Percentiles rank a stretch among this genome's conserved stretches.
Conservation (phyloP, 2,329 filamentous ascomycete species). For the Aspergillus thermomutatus region DNA sequence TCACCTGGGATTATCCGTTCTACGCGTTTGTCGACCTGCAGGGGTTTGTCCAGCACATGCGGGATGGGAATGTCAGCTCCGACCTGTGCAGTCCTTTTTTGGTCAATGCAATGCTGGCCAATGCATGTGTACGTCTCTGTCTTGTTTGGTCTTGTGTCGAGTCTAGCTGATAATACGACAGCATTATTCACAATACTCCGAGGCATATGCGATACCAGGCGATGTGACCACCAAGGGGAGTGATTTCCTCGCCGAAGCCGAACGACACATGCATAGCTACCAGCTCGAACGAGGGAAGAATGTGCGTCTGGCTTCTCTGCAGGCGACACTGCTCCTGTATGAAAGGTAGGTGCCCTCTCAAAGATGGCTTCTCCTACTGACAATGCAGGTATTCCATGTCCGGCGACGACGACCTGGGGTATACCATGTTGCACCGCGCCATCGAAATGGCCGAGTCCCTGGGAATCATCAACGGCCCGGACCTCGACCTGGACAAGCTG, state of each 20-base stretch:
- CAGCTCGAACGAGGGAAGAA: conserved; percentile 10
- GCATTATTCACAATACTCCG: conserved; percentile 28
- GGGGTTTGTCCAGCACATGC: conserved; percentile 59
- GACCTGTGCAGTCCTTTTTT: conserved; percentile 77
- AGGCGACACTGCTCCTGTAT: conserved; percentile 25
- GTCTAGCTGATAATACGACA: not conserved
- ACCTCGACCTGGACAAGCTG: conserved; percentile 8
- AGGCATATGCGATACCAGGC: conserved; percentile 23
- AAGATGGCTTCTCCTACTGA: not conserved
- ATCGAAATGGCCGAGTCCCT: conserved; percentile 23
- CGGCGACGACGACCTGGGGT: conserved; percentile 24
- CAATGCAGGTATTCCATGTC: conserved; percentile 23
- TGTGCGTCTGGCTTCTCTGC: conserved; percentile 19
- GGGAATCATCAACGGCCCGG: conserved; percentile 18
- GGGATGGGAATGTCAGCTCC: conserved; percentile 42
- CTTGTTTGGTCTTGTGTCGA: not conserved
- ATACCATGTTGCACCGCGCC: conserved; percentile 26
- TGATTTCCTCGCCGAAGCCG: conserved; percentile 26
- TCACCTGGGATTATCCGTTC: conserved; percentile 91
- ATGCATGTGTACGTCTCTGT: conserved; percentile 23
- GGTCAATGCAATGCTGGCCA: conserved; percentile 79
- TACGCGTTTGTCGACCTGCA: conserved; percentile 76
- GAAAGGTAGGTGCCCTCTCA: conserved; percentile 15
- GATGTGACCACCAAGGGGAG: conserved; percentile 24
- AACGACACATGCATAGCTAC: conserved; percentile 14